Evolutionary conservation across 345 rosid genomes (phyloP).

Genomic region (Garcia nutans): DNA sequence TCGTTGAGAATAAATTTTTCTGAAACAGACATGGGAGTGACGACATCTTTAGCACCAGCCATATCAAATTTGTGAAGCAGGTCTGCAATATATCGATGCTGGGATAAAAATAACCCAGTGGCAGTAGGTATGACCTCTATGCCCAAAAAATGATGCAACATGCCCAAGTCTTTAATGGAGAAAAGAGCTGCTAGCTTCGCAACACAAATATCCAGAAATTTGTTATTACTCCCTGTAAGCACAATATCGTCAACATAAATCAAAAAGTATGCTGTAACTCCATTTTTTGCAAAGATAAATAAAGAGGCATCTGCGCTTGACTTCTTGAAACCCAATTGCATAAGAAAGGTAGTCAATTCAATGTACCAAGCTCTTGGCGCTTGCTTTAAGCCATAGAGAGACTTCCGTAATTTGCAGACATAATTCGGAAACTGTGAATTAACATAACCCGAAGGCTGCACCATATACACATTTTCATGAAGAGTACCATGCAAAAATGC

Average conservation of each 20-base stretch:
- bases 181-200: not conserved
- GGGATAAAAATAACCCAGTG: not conserved
- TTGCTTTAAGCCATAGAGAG: not conserved
- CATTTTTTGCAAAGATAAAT: not conserved
- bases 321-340: not conserved
- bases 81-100: not conserved
- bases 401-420: not conserved
- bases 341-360: not conserved
- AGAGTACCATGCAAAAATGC: not conserved
- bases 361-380: not conserved
- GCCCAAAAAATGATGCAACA: not conserved
- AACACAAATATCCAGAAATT: not conserved
- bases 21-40: not conserved
- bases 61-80: not conserved
- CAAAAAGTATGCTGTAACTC: not conserved
- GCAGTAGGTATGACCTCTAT: not conserved
- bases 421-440: not conserved
- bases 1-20: not conserved
- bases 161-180: not conserved
- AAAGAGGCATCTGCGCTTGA: not conserved
- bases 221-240: not conserved
- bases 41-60: not conserved
- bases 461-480: not conserved
- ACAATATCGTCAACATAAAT: not conserved
- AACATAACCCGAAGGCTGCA: not conserved